Conservation (phyloP, 495 filamentous ascomycete species). For the Xylaria flabelliformis region DNA sequence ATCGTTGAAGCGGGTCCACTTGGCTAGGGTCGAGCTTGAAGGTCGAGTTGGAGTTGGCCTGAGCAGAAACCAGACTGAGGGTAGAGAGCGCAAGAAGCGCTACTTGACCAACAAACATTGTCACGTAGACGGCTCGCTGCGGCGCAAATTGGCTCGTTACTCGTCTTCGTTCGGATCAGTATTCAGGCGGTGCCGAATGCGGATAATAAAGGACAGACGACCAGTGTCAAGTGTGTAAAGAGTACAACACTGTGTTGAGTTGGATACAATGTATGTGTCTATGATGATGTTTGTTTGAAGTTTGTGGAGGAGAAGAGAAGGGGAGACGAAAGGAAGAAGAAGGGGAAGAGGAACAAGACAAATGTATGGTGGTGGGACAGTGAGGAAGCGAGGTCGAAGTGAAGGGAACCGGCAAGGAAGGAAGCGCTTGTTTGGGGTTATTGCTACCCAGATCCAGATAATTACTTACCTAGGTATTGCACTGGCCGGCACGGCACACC, state of each 20-base stretch:
- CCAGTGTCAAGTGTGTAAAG: background rate
- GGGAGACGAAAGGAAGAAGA: constrained; percentile 15
- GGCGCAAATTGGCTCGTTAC: background rate
- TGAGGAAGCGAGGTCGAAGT: constrained; percentile 10
- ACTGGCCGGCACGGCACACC: background rate
- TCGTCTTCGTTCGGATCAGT: background rate
- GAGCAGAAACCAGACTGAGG: constrained; percentile 42
- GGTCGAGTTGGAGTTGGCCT: constrained; percentile 42
- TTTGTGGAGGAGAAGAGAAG: constrained; percentile 22
- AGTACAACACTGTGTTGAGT: background rate
- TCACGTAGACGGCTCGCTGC: constrained; percentile 17
- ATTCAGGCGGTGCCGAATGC: constrained; percentile 16
- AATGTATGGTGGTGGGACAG: constrained; percentile 18
- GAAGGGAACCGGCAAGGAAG: background rate
- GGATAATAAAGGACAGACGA: constrained; percentile 4
- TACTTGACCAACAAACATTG: constrained; percentile 38
- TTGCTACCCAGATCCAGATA: background rate
- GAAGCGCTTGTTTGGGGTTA: constrained; percentile 14
- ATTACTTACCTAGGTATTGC: too few relatives aligned
- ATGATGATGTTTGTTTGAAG: constrained; percentile 25
- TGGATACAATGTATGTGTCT: constrained; percentile 9
- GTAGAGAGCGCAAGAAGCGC: constrained; percentile 42
- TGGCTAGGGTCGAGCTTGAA: constrained; percentile 41
- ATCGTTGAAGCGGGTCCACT: constrained; percentile 30
- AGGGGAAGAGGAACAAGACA: constrained; percentile 9